Base-by-base conservation (phyloP, 2,329 filamentous ascomycete species). In the Fusarium bulbicola region DNA sequence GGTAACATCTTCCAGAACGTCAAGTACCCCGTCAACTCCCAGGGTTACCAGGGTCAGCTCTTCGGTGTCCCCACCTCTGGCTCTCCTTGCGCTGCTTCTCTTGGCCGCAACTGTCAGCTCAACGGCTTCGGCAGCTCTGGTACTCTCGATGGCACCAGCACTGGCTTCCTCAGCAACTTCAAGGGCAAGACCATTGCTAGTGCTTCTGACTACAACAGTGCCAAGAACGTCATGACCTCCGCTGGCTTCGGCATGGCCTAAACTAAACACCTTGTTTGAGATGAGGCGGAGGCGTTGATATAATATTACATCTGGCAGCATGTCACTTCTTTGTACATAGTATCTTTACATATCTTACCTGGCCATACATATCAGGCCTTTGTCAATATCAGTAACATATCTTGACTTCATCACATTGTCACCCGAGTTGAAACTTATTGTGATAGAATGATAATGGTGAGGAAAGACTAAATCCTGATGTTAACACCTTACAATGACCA, bases 1-100 rank as follows among this genome's bases (percentile, higher is more conserved):
- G 89, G 88, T 42, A 90, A 88, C 74, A 80, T 87, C 53, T 90
- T 90, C 83, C 85, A 89, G 79, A 86, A 88, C 74, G 84, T 90
- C 60, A 77, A 80, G 20, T 80, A 81, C 26, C 79, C 83, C 26
- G 79, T 86, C 52, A 82, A 85, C 66, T 53, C 74, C n/a, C 32
- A 70, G 60, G 72, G 78, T 47, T 73, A 74, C 66, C 60, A 69
- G 32, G 82, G 82, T 42, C 63, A 78, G 70, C 73, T 83, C 30
- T 83, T 84, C 64, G 78, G 79, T 39, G 77, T 74, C 60, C 75
- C 78, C 70, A 76, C 66, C 60, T 68, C 80, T 24, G 77, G 67
- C 49, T 79, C 81, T 71, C 77, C 76, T 49, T 89, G 87, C 83
- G 76, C 77, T 30, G 63, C 81, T 24, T 78, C 80, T 66, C 83